phyloP scores from a whole-genome alignment of 1,139 yeast genomes.

The Yarrowia galli region DNA sequence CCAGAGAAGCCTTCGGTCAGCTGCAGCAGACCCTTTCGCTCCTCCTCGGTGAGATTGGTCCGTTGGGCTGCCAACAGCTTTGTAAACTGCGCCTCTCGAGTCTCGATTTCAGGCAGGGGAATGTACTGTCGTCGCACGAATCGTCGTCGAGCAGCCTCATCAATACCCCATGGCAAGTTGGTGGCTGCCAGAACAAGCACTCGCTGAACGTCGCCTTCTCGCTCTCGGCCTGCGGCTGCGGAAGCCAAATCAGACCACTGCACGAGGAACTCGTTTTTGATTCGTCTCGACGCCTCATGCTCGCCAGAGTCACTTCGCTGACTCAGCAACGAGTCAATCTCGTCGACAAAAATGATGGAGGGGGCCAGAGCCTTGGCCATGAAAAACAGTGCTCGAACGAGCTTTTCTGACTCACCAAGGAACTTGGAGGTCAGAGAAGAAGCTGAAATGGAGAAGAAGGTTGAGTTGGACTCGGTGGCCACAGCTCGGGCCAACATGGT shows the following conservation, averaged over 20 bases:
- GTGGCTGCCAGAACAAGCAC: conserved; percentile 96
- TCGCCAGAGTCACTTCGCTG: conserved; percentile 85
- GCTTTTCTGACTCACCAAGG: conserved; percentile 92
- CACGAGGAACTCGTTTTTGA: conserved; percentile 91
- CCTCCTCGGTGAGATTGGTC: conserved; percentile 67
- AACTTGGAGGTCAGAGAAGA: conserved; percentile 87
- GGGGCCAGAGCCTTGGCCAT: conserved; percentile 90
- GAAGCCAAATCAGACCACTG: conserved; percentile 96
- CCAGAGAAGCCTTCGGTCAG: conserved; percentile 88
- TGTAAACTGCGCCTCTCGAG: conserved; percentile 74
- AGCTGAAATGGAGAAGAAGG: conserved; percentile 91
- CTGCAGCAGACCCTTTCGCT: conserved; percentile 64
- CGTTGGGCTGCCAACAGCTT: conserved; percentile 79
- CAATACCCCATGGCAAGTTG: conserved; percentile 96
- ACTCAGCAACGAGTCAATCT: conserved; percentile 88
- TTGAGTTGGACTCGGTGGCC: conserved; percentile 94
- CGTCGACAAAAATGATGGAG: conserved; percentile 93
- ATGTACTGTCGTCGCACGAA: conserved; percentile 93
- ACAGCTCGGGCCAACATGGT: conserved; percentile 98
- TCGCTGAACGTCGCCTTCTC: conserved; percentile 65
- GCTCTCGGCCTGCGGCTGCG: conserved; percentile 81
- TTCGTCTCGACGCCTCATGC: conserved; percentile 87
- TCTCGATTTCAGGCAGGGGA: conserved; percentile 89
- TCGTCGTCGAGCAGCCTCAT: conserved; percentile 96
- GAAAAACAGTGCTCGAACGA: conserved; percentile 86